Conservation (phyloP, 306 rosid species). For the Senna siamea region DNA sequence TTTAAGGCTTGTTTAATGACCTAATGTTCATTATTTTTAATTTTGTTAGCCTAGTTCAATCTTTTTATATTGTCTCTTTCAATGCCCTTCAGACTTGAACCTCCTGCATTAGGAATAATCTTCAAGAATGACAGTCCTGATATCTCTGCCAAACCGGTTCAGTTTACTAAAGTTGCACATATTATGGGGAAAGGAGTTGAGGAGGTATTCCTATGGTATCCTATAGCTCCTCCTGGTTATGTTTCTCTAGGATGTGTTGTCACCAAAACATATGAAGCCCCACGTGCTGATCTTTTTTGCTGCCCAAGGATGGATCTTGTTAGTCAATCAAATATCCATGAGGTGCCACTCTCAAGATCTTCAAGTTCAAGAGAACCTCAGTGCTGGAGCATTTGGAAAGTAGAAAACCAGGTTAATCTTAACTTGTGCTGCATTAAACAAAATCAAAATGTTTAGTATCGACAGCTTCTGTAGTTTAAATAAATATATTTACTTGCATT, state of each 20-base stretch:
- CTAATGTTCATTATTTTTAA: conserved; percentile 1
- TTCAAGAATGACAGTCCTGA: conserved; percentile 86
- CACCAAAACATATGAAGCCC: conserved; percentile 81
- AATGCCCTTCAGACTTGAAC: conserved; percentile 78
- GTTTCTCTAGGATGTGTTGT: conserved; percentile 95
- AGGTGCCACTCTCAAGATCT: conserved; percentile 86
- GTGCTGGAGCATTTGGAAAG: conserved; percentile 99
- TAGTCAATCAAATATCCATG: conserved; percentile 82
- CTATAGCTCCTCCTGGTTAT: conserved; percentile 97
- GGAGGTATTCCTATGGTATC: conserved; percentile 95
- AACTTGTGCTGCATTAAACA: conserved; percentile 24
- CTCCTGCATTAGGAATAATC: conserved; percentile 89
- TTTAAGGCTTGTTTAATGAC: conserved; percentile 13
- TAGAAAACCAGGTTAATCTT: conserved; percentile 78
- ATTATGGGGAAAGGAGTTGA: conserved; percentile 80
- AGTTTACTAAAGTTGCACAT: conserved; percentile 90
- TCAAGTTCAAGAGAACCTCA: conserved; percentile 77
- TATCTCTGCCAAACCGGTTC: conserved; percentile 86
- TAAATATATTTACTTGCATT: conserved; percentile 9
- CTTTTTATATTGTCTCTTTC: conserved; percentile 32
- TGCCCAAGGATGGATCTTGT: conserved; percentile 99
- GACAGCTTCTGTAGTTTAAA: conserved; percentile 20
- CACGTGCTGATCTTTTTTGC: conserved; percentile 65
- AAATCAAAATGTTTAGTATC: not conserved
- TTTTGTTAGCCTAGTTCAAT: conserved; percentile 23